phyloP scores from a whole-genome alignment of 2,329 filamentous ascomycete species.

The Neobulgaria alba region DNA sequence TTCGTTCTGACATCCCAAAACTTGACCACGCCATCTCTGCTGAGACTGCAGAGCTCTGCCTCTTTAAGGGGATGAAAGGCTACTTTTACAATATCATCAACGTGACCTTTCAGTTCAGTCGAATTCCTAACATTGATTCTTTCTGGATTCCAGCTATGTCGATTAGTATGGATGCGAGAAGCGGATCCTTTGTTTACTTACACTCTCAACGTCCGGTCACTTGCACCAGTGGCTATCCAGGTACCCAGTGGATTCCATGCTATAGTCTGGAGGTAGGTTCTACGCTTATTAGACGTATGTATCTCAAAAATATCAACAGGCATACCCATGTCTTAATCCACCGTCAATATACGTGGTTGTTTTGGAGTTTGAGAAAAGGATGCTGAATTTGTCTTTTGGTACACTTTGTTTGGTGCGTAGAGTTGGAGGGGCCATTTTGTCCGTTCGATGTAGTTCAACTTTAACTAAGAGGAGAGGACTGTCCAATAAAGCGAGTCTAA shows the following conservation, averaged over 20 bases:
- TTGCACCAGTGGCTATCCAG: conserved; percentile 72
- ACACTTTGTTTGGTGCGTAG: too few relatives aligned
- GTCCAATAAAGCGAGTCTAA: too few relatives aligned
- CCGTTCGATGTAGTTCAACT: too few relatives aligned
- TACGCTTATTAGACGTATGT: neutral
- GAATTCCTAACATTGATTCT: conserved; percentile 64
- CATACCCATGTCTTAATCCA: conserved; percentile 48
- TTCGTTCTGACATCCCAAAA: conserved; percentile 76
- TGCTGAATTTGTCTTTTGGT: conserved; percentile 61
- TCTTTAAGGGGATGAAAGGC: conserved; percentile 72
- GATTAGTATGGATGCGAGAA: conserved; percentile 1
- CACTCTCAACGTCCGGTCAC: conserved; percentile 62
- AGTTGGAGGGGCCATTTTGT: too few relatives aligned
- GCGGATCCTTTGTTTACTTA: conserved; percentile 14
- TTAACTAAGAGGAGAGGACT: too few relatives aligned
- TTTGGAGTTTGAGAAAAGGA: too few relatives aligned
- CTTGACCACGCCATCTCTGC: conserved; percentile 63
- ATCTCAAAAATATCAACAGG: conserved; percentile 7
- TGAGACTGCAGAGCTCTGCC: conserved; percentile 67
- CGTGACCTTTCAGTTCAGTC: conserved; percentile 64
- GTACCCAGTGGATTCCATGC: conserved; percentile 84
- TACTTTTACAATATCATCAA: conserved; percentile 61
- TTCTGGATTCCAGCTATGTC: conserved; percentile 63
- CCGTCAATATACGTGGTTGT: conserved; percentile 46
- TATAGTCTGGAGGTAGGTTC: conserved; percentile 38